Percentiles rank a stretch among this genome's conserved stretches.
These are phyloP conservation scores for Dianthus caryophyllus DNA, from an alignment of 148 eudicot genomes.

Conservation along the genomic window DNA sequence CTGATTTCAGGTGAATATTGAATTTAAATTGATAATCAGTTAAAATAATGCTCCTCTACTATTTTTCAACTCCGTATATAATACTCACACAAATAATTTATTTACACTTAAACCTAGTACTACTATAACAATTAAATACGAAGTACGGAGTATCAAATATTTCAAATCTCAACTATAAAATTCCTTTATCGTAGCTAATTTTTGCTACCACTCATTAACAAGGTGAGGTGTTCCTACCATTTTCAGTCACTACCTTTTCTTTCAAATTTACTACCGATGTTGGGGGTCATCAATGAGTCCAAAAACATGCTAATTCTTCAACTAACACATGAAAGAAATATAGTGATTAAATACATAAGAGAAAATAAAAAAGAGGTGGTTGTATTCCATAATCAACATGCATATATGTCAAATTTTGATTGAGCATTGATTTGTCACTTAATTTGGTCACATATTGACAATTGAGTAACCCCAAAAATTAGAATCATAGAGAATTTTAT, in stretches of 20 bases:
- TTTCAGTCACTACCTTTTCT: neutral
- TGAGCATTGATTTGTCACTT: neutral
- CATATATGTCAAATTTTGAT: slow-evolving; percentile 3
- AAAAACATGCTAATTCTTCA: neutral
- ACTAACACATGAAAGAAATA: slow-evolving; percentile 13
- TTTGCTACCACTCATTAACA: neutral
- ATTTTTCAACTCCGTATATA: no score
- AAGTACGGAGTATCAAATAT: no score
- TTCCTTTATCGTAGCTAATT: no score
- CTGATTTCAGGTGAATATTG: no score
- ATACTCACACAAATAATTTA: no score
- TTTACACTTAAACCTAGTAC: no score
- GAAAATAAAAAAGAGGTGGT: neutral
- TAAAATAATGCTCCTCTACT: no score
- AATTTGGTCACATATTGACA: neutral
- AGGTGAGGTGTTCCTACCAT: neutral
- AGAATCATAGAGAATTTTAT: neutral
- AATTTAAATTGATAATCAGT: no score
- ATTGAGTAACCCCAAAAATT: neutral
- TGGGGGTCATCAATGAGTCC: no score
- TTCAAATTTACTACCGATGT: no score
- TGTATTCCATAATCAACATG: neutral
- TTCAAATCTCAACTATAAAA: no score
- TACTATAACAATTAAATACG: no score
- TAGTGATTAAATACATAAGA: neutral